Conservation (phyloP, 2,329 filamentous ascomycete species). For the Hirsutella minnesotensis region DNA sequence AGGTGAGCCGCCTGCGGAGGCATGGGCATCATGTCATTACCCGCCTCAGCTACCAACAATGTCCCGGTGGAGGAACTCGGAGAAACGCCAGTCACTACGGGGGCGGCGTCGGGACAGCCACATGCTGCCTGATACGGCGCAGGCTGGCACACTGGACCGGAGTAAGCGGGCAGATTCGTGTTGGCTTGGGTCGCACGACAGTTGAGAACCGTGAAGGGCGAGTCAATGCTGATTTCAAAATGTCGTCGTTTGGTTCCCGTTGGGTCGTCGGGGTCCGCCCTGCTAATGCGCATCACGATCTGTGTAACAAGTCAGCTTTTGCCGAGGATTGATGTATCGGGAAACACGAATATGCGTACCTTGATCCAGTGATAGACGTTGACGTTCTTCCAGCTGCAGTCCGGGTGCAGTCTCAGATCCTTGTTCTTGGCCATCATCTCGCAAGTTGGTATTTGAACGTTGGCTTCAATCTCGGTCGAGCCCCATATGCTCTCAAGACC, state of each 20-base stretch:
- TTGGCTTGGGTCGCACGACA: conserved; percentile 90
- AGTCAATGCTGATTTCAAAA: conserved; percentile 95
- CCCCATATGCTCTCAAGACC: conserved; percentile 63
- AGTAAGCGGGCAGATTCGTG: conserved; percentile 72
- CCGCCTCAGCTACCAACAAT: conserved; percentile 27
- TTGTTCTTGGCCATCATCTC: conserved; percentile 70
- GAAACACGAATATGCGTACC: too few relatives aligned
- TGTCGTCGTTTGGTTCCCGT: conserved; percentile 63
- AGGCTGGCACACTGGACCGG: conserved; percentile 37
- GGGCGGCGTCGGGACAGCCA: conserved; percentile 43
- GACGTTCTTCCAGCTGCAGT: conserved; percentile 88
- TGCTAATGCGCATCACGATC: conserved; percentile 89
- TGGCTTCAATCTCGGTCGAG: conserved; percentile 89
- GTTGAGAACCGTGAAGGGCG: conserved; percentile 84
- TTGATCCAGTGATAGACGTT: conserved; percentile 97
- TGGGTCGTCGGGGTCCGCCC: conserved; percentile 66
- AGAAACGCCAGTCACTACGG: conserved; percentile 46
- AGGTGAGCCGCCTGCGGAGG: conserved; percentile 48
- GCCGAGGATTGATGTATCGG: too few relatives aligned
- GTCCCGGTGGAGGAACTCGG: conserved; percentile 50
- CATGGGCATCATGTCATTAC: conserved; percentile 24
- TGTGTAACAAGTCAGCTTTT: conserved; percentile 18
- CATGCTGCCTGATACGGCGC: conserved; percentile 32
- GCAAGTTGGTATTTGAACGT: conserved; percentile 82
- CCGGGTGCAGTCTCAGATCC: conserved; percentile 59